phyloP scores from a whole-genome alignment of 192 early-diverging fungal species.

The Rhizoclosmatium globosum region DNA sequence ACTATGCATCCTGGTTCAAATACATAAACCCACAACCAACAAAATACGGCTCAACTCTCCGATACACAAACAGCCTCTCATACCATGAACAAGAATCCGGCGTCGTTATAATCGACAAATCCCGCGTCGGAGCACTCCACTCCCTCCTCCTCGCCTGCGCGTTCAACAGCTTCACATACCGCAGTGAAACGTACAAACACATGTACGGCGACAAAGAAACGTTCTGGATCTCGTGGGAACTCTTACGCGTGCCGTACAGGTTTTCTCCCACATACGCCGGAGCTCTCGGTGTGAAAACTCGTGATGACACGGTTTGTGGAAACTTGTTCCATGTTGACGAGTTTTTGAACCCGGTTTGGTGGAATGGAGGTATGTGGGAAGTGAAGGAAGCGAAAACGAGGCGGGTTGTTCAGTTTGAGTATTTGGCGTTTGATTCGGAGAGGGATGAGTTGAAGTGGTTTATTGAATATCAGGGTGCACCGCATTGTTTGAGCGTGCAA shows the following conservation, averaged over 20 bases:
- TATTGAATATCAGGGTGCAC: background rate
- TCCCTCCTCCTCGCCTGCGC: constrained; percentile 63
- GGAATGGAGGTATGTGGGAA: background rate
- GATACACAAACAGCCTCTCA: constrained; percentile 49
- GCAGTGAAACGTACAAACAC: constrained; percentile 28
- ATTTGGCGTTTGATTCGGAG: background rate
- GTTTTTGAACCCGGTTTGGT: background rate
- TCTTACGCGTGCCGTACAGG: constrained; percentile 63
- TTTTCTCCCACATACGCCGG: constrained; percentile 63
- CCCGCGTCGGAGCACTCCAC: constrained; percentile 43
- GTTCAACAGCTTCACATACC: constrained; percentile 47
- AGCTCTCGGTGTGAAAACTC: constrained; percentile 51
- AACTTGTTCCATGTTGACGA: background rate
- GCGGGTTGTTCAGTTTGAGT: background rate
- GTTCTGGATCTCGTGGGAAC: constrained; percentile 65
- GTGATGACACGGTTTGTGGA: background rate
- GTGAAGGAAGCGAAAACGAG: background rate
- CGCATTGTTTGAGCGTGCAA: background rate
- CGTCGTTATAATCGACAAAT: constrained; percentile 70
- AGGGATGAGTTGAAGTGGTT: background rate
- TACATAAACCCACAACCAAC: constrained; percentile 57
- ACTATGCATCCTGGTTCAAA: constrained; percentile 51
- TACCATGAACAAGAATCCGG: constrained; percentile 73
- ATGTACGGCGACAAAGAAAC: constrained; percentile 25
- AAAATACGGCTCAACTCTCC: constrained; percentile 43